Base-by-base conservation (phyloP, 1,284 basidiomycete species). In the Ganoderma lingzhi region DNA sequence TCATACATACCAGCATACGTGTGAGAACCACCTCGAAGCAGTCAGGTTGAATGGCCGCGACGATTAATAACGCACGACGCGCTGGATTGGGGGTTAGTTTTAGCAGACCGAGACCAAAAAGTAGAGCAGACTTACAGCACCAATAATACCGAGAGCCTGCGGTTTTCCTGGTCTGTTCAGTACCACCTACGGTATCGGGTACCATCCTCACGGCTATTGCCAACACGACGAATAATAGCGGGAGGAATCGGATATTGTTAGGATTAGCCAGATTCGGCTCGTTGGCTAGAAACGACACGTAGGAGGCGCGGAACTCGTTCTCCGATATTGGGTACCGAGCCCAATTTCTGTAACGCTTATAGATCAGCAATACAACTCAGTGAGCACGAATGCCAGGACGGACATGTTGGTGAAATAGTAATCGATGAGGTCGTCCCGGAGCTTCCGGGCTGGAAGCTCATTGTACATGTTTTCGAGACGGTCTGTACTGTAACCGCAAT, bases 281-380 rank as follows among this genome's bases (percentile, higher is more conserved):
- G 75, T 93, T 92, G 23, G 89, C 84, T 77, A 92, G 93, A 59
- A 98, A 85, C 37, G 95, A 92, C 56, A 90, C 86, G 79, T 96
- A 98, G 0, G 94, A 90, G 42, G 86, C 77, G 63, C 96, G 88
- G 80, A 98, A 98, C 67, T 95, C 91, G 62, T 88, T 87, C 75
- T 97, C 96, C 60, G 95, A 95, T 41, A 98, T 88, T 39, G 96
- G 96, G 80, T 97, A 96, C 51, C 96, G 90, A n/a, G 96, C 96
- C 87, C 94, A 96, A 78, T 98, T 98, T 80, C 96, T 96, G 56
- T 35, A 2, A 19, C 55, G 30, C 64, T 2, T 17, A 39, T 23
- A 64, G 23, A 63, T 69, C 65, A 60, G 65, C 23, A 45, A 70
- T 39, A 56, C 48, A 41, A 53, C 30, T 30, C 53, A 35, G 30